These are phyloP conservation scores for Populus nigra DNA, from an alignment of 345 rosid species.

Conservation along the genomic window DNA sequence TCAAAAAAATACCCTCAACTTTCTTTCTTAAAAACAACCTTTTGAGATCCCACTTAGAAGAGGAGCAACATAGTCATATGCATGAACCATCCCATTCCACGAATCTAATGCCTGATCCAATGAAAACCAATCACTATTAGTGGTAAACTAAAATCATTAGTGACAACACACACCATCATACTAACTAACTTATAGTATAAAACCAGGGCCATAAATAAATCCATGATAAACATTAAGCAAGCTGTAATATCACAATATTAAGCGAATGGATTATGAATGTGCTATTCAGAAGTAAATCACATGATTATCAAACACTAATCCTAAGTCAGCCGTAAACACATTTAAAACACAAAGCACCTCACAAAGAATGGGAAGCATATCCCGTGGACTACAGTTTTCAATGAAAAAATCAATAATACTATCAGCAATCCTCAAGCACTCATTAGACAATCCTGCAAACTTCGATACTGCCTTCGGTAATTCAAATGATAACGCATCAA, in stretches of 20 bases:
- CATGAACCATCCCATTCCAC: slow-evolving; percentile 33
- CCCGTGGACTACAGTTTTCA: slow-evolving; percentile 65
- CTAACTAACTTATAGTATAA: too few species aligned
- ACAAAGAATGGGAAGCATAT: slow-evolving; percentile 80
- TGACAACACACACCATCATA: not conserved
- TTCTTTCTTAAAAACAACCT: slow-evolving; percentile 42
- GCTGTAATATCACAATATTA: not conserved
- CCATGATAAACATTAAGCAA: too few species aligned
- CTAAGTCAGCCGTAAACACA: too few species aligned
- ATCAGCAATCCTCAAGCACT: slow-evolving; percentile 50
- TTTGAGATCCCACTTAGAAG: slow-evolving; percentile 67
- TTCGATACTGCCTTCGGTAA: slow-evolving; percentile 64
- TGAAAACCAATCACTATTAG: slow-evolving; percentile 15
- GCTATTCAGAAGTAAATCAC: too few species aligned
- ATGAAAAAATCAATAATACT: slow-evolving; percentile 46
- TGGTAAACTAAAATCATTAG: not conserved
- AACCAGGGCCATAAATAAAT: too few species aligned
- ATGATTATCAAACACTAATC: too few species aligned
- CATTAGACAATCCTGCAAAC: slow-evolving; percentile 50
- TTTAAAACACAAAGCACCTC: slow-evolving; percentile 45
- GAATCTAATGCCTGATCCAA: slow-evolving; percentile 67
- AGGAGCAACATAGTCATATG: slow-evolving; percentile 50
- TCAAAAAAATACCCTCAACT: not conserved
- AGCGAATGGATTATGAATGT: not conserved
- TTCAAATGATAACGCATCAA: slow-evolving; percentile 70